Percentiles rank a stretch among this genome's conserved stretches.
Evolutionary conservation across 2,329 filamentous ascomycete species (phyloP).

Genomic region (Botryotinia convoluta): DNA sequence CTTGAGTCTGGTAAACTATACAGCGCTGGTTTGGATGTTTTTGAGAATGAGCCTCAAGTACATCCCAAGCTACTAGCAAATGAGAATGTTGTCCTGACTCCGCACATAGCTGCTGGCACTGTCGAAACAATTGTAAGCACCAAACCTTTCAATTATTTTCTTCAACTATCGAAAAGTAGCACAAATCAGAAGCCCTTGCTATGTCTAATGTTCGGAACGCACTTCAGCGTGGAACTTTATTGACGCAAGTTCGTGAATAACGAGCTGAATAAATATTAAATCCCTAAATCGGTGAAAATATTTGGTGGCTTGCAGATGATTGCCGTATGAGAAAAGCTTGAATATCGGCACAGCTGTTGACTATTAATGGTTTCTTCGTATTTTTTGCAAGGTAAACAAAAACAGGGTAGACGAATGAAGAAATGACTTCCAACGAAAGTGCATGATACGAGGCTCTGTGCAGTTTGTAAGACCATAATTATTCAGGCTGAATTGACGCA

Average conservation of each 20-base stretch:
- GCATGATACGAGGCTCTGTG: slow-evolving; percentile 10
- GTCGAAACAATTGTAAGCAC: slow-evolving; percentile 46
- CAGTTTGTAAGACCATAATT: background rate
- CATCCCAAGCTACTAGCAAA: slow-evolving; percentile 72
- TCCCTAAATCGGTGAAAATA: background rate
- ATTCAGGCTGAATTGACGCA: background rate
- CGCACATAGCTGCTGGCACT: slow-evolving; percentile 82
- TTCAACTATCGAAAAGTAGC: slow-evolving; percentile 35
- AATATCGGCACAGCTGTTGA: background rate
- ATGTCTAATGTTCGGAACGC: slow-evolving; percentile 66
- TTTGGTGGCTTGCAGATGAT: background rate
- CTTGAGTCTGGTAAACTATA: slow-evolving; percentile 66
- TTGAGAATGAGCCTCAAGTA: slow-evolving; percentile 73
- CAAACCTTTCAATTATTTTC: background rate
- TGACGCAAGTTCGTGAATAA: slow-evolving; percentile 70
- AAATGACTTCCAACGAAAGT: slow-evolving; percentile 24
- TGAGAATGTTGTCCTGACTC: slow-evolving; percentile 68
- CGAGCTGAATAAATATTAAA: background rate
- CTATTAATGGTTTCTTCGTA: background rate
- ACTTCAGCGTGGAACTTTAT: slow-evolving; percentile 57
- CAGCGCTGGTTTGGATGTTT: slow-evolving; percentile 74
- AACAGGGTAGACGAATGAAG: background rate
- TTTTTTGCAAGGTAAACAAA: background rate
- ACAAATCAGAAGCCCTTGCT: slow-evolving; percentile 71
- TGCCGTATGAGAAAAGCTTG: background rate